These are phyloP conservation scores for Leishmania tropica DNA, from an alignment of 208 protist genomes.

Conservation along the genomic window DNA sequence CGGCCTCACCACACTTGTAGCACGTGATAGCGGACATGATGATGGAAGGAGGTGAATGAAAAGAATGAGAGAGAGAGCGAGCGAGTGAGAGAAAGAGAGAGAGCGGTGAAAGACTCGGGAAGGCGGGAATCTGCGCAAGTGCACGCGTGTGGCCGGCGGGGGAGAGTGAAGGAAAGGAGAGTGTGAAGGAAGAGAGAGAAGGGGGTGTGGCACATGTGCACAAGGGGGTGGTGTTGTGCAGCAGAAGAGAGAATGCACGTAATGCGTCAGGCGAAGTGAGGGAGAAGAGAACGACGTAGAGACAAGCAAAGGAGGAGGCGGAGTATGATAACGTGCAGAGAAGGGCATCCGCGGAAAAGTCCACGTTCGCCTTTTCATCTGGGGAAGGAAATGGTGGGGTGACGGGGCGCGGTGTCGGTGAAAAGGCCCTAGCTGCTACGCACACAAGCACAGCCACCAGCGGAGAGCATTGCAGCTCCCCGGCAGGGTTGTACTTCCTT, in stretches of 20 bases:
- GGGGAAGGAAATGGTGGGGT: not conserved
- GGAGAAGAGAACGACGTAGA: not conserved
- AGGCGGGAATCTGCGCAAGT: slow-evolving; percentile 6
- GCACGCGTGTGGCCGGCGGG: not conserved
- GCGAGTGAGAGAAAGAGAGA: not conserved
- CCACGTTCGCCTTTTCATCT: not conserved
- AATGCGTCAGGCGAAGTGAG: not conserved
- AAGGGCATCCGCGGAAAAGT: not conserved
- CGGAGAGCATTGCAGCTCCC: not conserved
- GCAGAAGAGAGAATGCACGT: not conserved
- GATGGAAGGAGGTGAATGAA: slow-evolving; percentile 6
- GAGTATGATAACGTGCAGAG: not conserved
- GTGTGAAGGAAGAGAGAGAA: not conserved
- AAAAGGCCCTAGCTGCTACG: not conserved
- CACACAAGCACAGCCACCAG: not conserved
- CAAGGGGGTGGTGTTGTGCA: not conserved
- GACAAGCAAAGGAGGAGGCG: not conserved
- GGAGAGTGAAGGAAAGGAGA: not conserved
- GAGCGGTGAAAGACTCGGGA: not conserved
- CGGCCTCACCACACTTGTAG: slow-evolving; percentile 69
- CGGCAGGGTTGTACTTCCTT: not conserved
- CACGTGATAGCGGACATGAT: slow-evolving; percentile 56
- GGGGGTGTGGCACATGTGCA: not conserved
- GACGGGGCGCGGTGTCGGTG: not conserved
- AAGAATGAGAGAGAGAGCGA: not conserved